Conservation (phyloP, 2,329 filamentous ascomycete genomes). For the Microdochium nivale region DNA sequence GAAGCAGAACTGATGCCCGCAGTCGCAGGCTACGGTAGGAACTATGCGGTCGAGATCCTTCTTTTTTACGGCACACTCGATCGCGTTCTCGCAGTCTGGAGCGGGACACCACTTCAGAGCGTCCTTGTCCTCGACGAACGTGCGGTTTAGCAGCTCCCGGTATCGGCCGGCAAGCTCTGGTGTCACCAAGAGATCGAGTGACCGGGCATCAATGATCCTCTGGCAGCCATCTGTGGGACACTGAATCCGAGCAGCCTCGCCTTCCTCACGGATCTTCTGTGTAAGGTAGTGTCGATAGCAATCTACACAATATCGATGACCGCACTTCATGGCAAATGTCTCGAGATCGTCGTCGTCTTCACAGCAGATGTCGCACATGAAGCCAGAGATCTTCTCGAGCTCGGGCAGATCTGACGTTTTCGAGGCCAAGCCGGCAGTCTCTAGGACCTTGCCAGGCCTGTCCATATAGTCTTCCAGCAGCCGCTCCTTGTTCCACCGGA, state of each 20-base stretch:
- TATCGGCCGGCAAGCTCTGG: slow-evolving; percentile 56
- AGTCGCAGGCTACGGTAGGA: slow-evolving; percentile 79
- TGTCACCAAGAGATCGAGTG: slow-evolving; percentile 67
- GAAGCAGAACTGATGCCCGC: slow-evolving; percentile 87
- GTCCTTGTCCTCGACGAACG: slow-evolving; percentile 95
- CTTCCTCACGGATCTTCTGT: slow-evolving; percentile 92
- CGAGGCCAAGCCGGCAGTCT: slow-evolving; percentile 72
- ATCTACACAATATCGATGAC: slow-evolving; percentile 83
- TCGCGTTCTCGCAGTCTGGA: slow-evolving; percentile 89
- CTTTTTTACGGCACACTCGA: slow-evolving; percentile 82
- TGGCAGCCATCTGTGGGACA: slow-evolving; percentile 84
- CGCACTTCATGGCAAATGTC: slow-evolving; percentile 92
- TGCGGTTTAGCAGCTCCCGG: slow-evolving; percentile 77
- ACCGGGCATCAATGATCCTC: slow-evolving; percentile 83
- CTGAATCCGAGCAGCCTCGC: slow-evolving; percentile 88
- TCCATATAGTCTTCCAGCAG: slow-evolving; percentile 98
- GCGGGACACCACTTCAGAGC: slow-evolving; percentile 96
- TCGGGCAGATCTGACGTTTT: slow-evolving; percentile 53
- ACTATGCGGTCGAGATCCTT: slow-evolving; percentile 80
- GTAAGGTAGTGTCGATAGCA: slow-evolving; percentile 88
- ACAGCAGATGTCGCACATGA: slow-evolving; percentile 92
- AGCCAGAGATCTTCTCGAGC: slow-evolving; percentile 64
- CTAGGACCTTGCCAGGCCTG: slow-evolving; percentile 66
- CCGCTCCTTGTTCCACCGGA: slow-evolving; percentile 93
- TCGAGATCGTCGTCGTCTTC: slow-evolving; percentile 71